Base-by-base conservation (phyloP, 768 basidiomycete genomes). In the Termitomyces sp. region DNA sequence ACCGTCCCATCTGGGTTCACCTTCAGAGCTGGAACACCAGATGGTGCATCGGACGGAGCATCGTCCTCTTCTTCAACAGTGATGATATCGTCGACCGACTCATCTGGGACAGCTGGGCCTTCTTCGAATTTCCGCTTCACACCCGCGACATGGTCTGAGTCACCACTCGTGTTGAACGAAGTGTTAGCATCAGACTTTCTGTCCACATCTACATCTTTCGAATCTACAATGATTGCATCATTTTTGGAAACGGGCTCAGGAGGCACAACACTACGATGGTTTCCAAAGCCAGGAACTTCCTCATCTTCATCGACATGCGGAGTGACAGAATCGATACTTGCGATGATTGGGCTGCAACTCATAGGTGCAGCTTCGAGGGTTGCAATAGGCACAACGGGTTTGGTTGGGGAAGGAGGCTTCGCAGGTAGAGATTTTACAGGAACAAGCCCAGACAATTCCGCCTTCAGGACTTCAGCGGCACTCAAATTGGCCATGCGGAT, bases 401-500 rank as follows among this genome's bases (percentile, higher is more conserved):
- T 67, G 32, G 69, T 63, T n/a, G 71, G 56, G 46, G 75, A 60
- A 54, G 70, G 66, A 29, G 78, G 69, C 65, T 76, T 77, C 57
- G 76, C 69, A 57, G 78, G 74, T 49, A 77, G 73, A 40, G 78
- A 73, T 65, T 82, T 81, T 51, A 82, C 80, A 63, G 78, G 79
- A 60, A 79, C 71, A 63, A 80, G 71, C 25, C 86, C 84, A 65
- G 87, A 83, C 65, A 98, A 74, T 74, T 98, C 93, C 56, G 93
- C 94, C 76, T 93, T 96, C 68, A 98, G 81, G 72, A 89, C 84
- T 72, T 98, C 93, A 59, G 96, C 96, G 49, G 96, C 96, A 78
- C 87, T 93, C 86, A 98, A 86, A 71, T 98, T 98, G 34, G 96
- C 96, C 85, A 96, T 88, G 62, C 96, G 86, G 65, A 97, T 93